Conservation (phyloP, 2,329 filamentous ascomycete genomes). For the Pseudogymnoascus sp. region DNA sequence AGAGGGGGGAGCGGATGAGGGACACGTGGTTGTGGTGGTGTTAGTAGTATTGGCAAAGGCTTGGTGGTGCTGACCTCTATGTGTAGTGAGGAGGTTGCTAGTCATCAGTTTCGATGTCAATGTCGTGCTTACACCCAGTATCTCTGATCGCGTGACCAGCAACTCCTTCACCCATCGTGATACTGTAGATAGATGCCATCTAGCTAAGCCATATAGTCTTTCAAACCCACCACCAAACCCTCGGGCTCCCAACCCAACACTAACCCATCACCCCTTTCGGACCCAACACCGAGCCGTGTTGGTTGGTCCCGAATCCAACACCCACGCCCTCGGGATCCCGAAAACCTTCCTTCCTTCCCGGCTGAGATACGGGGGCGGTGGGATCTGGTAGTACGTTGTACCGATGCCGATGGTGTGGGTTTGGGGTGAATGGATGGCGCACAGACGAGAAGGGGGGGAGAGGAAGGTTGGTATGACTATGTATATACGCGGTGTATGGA, state of each 20-base stretch:
- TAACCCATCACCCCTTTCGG: background rate
- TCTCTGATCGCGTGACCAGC: background rate
- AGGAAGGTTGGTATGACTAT: background rate
- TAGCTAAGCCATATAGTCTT: too few relatives aligned
- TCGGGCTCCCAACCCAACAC: background rate
- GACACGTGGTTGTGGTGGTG: background rate
- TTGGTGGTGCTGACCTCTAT: too few relatives aligned
- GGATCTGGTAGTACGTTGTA: background rate
- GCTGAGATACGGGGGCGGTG: background rate
- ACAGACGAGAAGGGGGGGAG: background rate
- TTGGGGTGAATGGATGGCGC: background rate
- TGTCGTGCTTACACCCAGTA: background rate
- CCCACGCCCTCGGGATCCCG: background rate
- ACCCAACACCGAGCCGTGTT: background rate
- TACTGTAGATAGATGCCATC: background rate
- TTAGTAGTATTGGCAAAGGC: background rate
- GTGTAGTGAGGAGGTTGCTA: background rate
- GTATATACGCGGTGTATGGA: background rate
- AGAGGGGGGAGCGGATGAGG: background rate
- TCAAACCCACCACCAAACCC: background rate
- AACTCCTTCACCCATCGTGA: background rate
- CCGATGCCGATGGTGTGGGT: background rate
- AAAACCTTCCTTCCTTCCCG: background rate
- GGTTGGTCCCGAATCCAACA: background rate
- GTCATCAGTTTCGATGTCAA: background rate